Evolutionary conservation across 495 filamentous ascomycete species (phyloP).

Genomic region (Margaritispora aquatica): DNA sequence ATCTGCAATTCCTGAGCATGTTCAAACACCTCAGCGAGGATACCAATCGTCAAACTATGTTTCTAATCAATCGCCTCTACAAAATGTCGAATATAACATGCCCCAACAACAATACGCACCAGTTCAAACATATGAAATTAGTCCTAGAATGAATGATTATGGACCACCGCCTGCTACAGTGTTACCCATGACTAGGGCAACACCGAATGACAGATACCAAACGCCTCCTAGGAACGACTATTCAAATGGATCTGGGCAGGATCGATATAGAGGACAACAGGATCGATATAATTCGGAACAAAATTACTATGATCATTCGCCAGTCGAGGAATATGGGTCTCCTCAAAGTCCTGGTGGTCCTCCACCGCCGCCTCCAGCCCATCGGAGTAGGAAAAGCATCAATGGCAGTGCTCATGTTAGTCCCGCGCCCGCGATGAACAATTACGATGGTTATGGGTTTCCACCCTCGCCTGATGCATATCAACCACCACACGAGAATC

Average conservation of each 20-base stretch:
- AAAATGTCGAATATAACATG: slow-evolving; percentile 37
- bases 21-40: slow-evolving; percentile 23
- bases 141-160: slow-evolving; percentile 12
- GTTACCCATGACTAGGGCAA: not conserved
- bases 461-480: slow-evolving; percentile 4
- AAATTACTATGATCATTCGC: slow-evolving; percentile 15
- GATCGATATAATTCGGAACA: slow-evolving; percentile 13
- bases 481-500: slow-evolving; percentile 8
- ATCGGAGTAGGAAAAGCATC: slow-evolving; percentile 17
- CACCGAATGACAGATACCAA: slow-evolving; percentile 11
- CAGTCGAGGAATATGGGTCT: slow-evolving; percentile 14
- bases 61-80: slow-evolving; percentile 35
- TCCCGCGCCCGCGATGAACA: slow-evolving; percentile 7
- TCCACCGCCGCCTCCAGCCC: slow-evolving; percentile 25
- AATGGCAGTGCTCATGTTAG: slow-evolving; percentile 12
- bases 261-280: slow-evolving; percentile 14
- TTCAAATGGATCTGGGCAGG: not conserved
- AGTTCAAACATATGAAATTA: slow-evolving; percentile 12
- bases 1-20: slow-evolving; percentile 18
- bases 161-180: slow-evolving; percentile 6
- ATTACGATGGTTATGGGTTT: slow-evolving; percentile 19
- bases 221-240: slow-evolving; percentile 12
- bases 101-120: slow-evolving; percentile 21
- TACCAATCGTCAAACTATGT: slow-evolving; percentile 23
- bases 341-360: slow-evolving; percentile 23